These are phyloP conservation scores for Volvox carteri DNA, from an alignment of 163 green algal genomes.

Conservation along the genomic window DNA sequence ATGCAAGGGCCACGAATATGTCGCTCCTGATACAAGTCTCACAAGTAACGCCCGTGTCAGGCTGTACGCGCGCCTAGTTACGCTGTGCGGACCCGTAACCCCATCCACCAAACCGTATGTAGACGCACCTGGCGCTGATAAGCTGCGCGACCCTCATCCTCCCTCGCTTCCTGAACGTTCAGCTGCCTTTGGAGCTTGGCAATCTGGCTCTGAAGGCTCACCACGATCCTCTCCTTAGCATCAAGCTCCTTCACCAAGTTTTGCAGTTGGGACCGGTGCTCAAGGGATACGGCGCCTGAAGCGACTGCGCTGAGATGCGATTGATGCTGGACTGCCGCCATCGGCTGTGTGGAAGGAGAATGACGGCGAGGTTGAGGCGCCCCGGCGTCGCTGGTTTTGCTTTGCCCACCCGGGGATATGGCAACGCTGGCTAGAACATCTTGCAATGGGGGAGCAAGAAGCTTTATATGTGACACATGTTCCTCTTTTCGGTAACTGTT, in stretches of 20 bases:
- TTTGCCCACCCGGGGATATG: background rate
- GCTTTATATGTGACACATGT: background rate
- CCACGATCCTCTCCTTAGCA: background rate
- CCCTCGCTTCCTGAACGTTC: conserved; percentile 32
- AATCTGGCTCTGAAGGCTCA: background rate
- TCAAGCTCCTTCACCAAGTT: conserved; percentile 31
- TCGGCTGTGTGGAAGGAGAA: background rate
- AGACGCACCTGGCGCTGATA: conserved; percentile 44
- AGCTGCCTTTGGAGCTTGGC: conserved; percentile 6
- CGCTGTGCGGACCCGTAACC: too few species aligned
- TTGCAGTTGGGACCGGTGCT: background rate
- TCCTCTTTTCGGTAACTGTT: conserved; percentile 36
- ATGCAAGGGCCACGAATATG: too few species aligned
- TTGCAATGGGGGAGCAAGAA: background rate
- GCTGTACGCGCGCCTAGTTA: too few species aligned
- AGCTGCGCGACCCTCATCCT: conserved; percentile 22
- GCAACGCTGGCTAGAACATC: background rate
- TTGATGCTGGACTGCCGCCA: background rate
- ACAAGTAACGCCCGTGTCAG: too few species aligned
- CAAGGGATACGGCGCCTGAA: background rate
- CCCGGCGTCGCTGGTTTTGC: background rate
- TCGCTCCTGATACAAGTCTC: too few species aligned
- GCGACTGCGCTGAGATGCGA: background rate
- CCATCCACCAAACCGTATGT: too few species aligned
- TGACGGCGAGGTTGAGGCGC: background rate